Evolutionary conservation across 1,284 basidiomycete species (phyloP).

Genomic region (Ustilago cynodontis): DNA sequence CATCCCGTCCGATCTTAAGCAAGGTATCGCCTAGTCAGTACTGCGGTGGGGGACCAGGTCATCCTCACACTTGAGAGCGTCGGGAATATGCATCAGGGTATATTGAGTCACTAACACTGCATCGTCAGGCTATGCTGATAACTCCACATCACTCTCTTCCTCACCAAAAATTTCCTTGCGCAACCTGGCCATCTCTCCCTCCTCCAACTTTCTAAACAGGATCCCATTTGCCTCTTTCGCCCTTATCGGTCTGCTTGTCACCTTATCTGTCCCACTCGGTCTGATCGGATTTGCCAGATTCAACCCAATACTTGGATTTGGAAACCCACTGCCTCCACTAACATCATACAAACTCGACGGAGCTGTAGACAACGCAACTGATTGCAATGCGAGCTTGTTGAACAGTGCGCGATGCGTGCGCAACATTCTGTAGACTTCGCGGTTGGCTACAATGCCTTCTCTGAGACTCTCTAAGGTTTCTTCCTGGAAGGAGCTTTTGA

Average conservation of each 20-base stretch:
- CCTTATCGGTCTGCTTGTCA: constrained; percentile 1
- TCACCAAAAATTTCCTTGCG: constrained; percentile 42
- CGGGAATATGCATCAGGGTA: neutral
- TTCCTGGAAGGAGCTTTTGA: constrained; percentile 39
- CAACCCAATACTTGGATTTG: constrained; percentile 41
- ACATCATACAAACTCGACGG: constrained; percentile 53
- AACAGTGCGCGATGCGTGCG: constrained; percentile 46
- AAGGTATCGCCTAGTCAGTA: too few species aligned
- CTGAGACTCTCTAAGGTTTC: constrained; percentile 32
- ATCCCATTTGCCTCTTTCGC: constrained; percentile 46
- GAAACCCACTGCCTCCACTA: constrained; percentile 49
- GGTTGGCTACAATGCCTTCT: constrained; percentile 44
- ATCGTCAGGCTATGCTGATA: neutral
- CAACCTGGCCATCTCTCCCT: constrained; percentile 19
- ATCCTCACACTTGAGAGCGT: too few species aligned
- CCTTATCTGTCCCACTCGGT: neutral
- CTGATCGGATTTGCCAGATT: constrained; percentile 15
- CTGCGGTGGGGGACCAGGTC: too few species aligned
- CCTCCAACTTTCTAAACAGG: constrained; percentile 31
- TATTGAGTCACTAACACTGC: neutral
- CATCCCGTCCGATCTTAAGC: constrained; percentile 85
- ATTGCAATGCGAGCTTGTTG: constrained; percentile 57
- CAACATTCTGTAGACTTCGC: constrained; percentile 52
- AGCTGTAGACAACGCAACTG: constrained; percentile 47
- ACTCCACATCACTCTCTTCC: neutral